These are phyloP conservation scores for Oryza officinalis DNA, from an alignment of 176 grass and related monocot genomes.

Conservation along the genomic window DNA sequence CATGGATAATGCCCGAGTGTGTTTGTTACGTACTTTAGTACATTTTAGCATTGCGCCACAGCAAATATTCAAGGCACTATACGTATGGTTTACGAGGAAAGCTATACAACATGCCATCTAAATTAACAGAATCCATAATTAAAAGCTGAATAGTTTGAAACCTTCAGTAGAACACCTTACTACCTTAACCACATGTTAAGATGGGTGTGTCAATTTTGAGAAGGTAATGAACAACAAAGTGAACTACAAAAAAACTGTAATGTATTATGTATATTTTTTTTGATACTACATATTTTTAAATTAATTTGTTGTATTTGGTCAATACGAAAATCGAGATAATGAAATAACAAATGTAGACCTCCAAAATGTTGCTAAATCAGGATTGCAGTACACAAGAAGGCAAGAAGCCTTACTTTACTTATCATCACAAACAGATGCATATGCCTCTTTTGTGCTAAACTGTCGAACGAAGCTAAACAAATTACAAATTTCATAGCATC, in stretches of 20 bases:
- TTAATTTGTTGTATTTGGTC: background rate
- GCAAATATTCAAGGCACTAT: background rate
- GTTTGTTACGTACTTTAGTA: background rate
- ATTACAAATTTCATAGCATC: background rate
- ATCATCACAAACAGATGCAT: too few relatives aligned
- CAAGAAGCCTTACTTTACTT: background rate
- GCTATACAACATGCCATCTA: too few relatives aligned
- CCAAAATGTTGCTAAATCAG: background rate
- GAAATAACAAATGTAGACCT: background rate
- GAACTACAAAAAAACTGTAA: too few relatives aligned
- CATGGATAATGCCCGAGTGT: background rate
- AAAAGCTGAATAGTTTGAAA: too few relatives aligned
- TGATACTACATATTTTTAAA: background rate
- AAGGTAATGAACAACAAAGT: too few relatives aligned
- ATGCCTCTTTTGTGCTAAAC: too few relatives aligned
- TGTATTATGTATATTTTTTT: background rate
- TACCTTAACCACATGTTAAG: too few relatives aligned
- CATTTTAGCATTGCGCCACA: background rate
- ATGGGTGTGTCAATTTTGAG: too few relatives aligned
- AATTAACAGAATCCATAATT: too few relatives aligned
- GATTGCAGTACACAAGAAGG: background rate
- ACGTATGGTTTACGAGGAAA: too few relatives aligned
- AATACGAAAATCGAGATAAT: background rate
- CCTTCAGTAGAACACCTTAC: too few relatives aligned
- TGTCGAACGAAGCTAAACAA: background rate